Evolutionary conservation across 2,329 filamentous ascomycete species (phyloP).

Genomic region (Cladosporium sp.): DNA sequence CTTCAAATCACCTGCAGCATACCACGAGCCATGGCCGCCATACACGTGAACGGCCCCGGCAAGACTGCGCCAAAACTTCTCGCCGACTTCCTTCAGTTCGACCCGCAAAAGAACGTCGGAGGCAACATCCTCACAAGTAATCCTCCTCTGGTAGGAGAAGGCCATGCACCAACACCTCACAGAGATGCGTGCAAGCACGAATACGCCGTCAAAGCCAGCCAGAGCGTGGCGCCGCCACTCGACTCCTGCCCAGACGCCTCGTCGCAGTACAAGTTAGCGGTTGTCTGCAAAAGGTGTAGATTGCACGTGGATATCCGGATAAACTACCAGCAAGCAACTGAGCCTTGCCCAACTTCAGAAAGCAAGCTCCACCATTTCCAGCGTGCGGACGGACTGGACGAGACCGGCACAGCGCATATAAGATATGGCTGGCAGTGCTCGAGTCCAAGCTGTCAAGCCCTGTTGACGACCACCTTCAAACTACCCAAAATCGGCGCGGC

Average conservation of each 20-base stretch:
- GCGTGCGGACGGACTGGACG: conserved; percentile 16
- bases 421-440: conserved; percentile 55
- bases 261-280: conserved; percentile 53
- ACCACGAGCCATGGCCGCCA: background rate
- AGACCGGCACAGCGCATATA: conserved; percentile 29
- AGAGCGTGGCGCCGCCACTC: conserved; percentile 47
- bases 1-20: background rate
- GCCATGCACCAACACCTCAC: conserved; percentile 31
- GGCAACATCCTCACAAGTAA: conserved; percentile 51
- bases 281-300: conserved; percentile 59
- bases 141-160: conserved; percentile 49
- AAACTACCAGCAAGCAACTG: conserved; percentile 43
- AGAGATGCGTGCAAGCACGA: conserved; percentile 54
- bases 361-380: conserved; percentile 60
- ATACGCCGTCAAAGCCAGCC: conserved; percentile 54
- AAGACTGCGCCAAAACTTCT: conserved; percentile 49
- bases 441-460: conserved; percentile 51
- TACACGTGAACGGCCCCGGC: conserved; percentile 29
- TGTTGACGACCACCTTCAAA: conserved; percentile 49
- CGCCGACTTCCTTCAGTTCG: conserved; percentile 50
- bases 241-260: conserved; percentile 36
- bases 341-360: conserved; percentile 44
- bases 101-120: conserved; percentile 42
- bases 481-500: conserved; percentile 49
- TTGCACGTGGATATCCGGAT: conserved; percentile 58